Evolutionary conservation across 1,284 basidiomycete genomes (phyloP), one percentile per base, ranked within the genome.

Genomic region (Cryptococcus wingfieldii): DNA sequence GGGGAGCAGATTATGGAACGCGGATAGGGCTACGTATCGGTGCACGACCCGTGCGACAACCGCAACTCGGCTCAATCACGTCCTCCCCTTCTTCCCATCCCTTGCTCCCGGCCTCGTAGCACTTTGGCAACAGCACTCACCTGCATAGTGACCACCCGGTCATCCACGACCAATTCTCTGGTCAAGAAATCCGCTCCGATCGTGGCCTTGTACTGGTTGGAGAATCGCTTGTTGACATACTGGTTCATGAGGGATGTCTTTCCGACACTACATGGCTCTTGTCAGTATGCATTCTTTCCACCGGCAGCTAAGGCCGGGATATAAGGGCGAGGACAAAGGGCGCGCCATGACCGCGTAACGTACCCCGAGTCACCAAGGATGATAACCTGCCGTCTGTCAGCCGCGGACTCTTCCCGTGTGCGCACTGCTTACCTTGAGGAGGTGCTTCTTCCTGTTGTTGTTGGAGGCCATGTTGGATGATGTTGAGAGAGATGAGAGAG

Each of bases 171-270:
- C 56, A 98, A 89, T 79, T 98, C 96, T 80, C 98, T 94, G 54
- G 96, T 99, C 66, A 99, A 81, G 78, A 91, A 94, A 67, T 64
- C 69, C 65, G 72, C 68, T 47, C 70, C 90, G 74, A 95, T 94
- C 60, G 92, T 96, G 12, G 93, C 94, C 81, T 98, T 98, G 84
- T 99, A 98, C 78, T 98, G 95, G 78, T 95, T 97, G 72, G 90
- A 95, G 80, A 98, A 99, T 64, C 96, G 88, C 80, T 98, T 98
- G 86, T 98, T 98, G 70, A 99, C 96, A 82, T 98, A 98, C 82
- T 98, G 96, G 82, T 98, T 98, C 96, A 99, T 99, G 69, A 99
- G 85, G 43, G 95, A 98, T 49, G 95, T 98, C 88, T 98, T 98
- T 52, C 95, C 96, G 77, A 99, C 96, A 60, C 95, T 96, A 38